Percentiles rank a stretch among this genome's conserved stretches.
Evolutionary conservation across 2,329 filamentous ascomycete genomes (phyloP).

Genomic region (Beauveria australis): DNA sequence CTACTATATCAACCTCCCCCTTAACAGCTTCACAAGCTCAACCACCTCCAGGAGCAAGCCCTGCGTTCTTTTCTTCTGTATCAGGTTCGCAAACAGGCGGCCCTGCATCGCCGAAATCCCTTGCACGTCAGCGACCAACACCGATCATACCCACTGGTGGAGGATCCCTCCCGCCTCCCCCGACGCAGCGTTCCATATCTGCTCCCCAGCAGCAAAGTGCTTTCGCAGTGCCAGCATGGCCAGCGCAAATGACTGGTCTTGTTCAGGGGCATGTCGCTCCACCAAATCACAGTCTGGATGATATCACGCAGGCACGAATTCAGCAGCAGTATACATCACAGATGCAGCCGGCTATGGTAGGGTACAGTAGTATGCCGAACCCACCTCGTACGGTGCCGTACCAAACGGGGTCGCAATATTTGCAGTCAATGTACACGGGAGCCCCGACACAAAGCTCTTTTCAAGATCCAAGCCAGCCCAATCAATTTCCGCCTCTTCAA

Average conservation of each 20-base stretch:
- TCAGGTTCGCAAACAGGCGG: slow-evolving; percentile 12
- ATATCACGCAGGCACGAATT: slow-evolving; percentile 58
- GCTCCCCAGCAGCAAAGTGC: slow-evolving; percentile 73
- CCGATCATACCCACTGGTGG: slow-evolving; percentile 54
- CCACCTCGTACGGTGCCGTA: slow-evolving; percentile 28
- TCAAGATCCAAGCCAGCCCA: slow-evolving; percentile 28
- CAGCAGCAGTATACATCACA: slow-evolving; percentile 52
- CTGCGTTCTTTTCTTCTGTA: slow-evolving; percentile 46
- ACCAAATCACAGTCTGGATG: slow-evolving; percentile 67
- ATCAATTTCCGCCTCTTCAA: slow-evolving; percentile 36
- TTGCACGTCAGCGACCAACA: slow-evolving; percentile 58
- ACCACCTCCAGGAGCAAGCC: slow-evolving; percentile 46
- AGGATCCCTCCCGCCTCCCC: slow-evolving; percentile 62
- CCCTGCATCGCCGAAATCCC: slow-evolving; percentile 21
- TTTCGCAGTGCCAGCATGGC: slow-evolving; percentile 66
- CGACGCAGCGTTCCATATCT: slow-evolving; percentile 73
- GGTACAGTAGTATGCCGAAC: slow-evolving; percentile 20
- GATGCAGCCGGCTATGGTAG: slow-evolving; percentile 33
- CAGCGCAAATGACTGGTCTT: slow-evolving; percentile 75
- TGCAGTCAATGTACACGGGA: slow-evolving; percentile 45
- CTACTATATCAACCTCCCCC: slow-evolving; percentile 18
- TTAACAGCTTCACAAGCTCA: slow-evolving; percentile 28
- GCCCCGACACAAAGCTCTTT: slow-evolving; percentile 32
- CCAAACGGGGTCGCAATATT: slow-evolving; percentile 26
- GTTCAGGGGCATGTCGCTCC: slow-evolving; percentile 57